A percentile compares a stretch with the other conserved stretches of the same genome.
Evolutionary conservation across 2,329 filamentous ascomycete species (phyloP).

Genomic region (Fusarium liriodendri): DNA sequence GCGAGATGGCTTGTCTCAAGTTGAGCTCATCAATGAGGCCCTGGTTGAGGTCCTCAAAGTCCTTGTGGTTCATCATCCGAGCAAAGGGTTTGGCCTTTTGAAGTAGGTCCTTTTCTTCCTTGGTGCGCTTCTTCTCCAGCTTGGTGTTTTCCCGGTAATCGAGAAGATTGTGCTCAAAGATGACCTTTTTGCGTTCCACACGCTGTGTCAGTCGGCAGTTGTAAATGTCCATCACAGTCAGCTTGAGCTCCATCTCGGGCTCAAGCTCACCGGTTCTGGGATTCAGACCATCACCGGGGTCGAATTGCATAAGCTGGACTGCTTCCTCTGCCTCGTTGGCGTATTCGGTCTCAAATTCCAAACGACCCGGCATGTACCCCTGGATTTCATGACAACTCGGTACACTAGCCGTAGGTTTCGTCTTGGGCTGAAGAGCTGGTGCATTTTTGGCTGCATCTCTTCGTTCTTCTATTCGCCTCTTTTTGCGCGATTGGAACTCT

Average conservation of each 20-base stretch:
- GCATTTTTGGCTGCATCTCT: conserved; percentile 89
- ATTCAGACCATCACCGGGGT: conserved; percentile 93
- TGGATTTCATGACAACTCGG: conserved; percentile 98
- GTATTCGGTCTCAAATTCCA: conserved; percentile 98
- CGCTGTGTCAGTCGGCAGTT: conserved; percentile 90
- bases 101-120: conserved; percentile 90
- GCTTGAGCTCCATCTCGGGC: conserved; percentile 96
- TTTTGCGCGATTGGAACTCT: conserved; percentile 93
- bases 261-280: conserved; percentile 86
- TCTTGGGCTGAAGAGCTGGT: conserved; percentile 86
- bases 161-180: conserved; percentile 93
- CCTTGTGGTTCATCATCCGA: conserved; percentile 93
- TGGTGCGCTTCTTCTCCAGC: conserved; percentile 92
- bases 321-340: conserved; percentile 98
- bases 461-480: conserved; percentile 90
- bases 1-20: conserved; percentile 86
- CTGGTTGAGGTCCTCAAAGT: conserved; percentile 88
- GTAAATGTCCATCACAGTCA: conserved; percentile 98
- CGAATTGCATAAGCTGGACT: conserved; percentile 98
- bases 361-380: conserved; percentile 96
- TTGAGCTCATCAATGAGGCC: conserved; percentile 93
- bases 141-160: conserved; percentile 94
- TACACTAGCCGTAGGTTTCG: conserved; percentile 94
- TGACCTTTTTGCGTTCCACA: conserved; percentile 93
- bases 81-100: conserved; percentile 97